Conservation (phyloP, 2,329 filamentous ascomycete genomes). For the Pleomassaria siparia region DNA sequence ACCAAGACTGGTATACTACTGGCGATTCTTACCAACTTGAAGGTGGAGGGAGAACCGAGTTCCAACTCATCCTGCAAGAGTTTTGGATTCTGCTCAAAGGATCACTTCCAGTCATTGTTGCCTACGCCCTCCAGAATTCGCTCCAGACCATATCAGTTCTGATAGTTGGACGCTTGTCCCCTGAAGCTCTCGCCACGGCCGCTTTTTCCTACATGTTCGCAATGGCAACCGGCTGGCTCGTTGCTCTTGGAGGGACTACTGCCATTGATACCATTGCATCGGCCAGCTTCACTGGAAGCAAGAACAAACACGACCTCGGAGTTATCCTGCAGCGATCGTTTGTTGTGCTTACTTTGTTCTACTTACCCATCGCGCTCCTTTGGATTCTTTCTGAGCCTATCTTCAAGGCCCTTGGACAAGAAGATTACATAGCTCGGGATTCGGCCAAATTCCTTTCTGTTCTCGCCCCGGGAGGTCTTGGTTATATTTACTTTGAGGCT, state of each 20-base stretch:
- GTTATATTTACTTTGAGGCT: constrained; percentile 84
- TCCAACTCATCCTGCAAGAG: constrained; percentile 55
- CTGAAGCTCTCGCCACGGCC: constrained; percentile 76
- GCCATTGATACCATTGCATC: constrained; percentile 84
- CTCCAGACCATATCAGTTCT: constrained; percentile 81
- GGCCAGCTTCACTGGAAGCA: constrained; percentile 77
- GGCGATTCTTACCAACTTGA: constrained; percentile 44
- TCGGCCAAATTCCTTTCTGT: constrained; percentile 72
- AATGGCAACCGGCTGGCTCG: constrained; percentile 84
- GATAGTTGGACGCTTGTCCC: constrained; percentile 76
- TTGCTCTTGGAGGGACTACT: constrained; percentile 81
- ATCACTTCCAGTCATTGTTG: constrained; percentile 76
- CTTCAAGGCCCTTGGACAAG: constrained; percentile 74
- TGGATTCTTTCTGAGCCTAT: constrained; percentile 76
- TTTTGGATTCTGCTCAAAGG: constrained; percentile 68
- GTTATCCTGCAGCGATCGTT: constrained; percentile 76
- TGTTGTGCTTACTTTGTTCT: constrained; percentile 70
- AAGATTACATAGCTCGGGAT: constrained; percentile 73
- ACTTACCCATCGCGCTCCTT: constrained; percentile 69
- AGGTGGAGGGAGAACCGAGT: constrained; percentile 34
- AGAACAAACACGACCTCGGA: constrained; percentile 76
- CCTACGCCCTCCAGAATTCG: constrained; percentile 83
- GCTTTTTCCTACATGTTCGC: constrained; percentile 95
- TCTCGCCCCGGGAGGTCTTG: constrained; percentile 77
- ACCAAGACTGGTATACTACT: constrained; percentile 36